These are phyloP conservation scores for Ilyonectria sp. DNA, from an alignment of 2,329 filamentous ascomycete genomes.

Conservation along the genomic window DNA sequence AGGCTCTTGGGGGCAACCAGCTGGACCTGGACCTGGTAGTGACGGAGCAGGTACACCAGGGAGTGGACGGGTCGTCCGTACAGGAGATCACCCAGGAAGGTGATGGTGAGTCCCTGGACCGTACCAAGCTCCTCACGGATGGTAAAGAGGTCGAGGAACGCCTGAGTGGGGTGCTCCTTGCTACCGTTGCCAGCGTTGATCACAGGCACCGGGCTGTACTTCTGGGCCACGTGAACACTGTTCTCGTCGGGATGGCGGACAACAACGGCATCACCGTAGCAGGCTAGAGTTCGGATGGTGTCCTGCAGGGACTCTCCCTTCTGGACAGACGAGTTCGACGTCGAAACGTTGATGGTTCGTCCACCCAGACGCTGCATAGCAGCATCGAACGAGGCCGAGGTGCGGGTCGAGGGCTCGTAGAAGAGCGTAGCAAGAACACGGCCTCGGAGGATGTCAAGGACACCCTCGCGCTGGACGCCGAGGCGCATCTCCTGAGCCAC, in stretches of 20 bases:
- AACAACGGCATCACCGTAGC: conserved; percentile 96
- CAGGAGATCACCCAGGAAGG: conserved; percentile 92
- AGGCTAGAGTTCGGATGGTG: conserved; percentile 91
- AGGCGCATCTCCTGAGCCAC: conserved; percentile 98
- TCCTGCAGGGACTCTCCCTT: conserved; percentile 97
- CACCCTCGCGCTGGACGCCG: conserved; percentile 92
- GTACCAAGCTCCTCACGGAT: conserved; percentile 98
- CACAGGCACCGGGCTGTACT: conserved; percentile 90
- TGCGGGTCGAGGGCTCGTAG: conserved; percentile 97
- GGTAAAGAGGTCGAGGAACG: conserved; percentile 97
- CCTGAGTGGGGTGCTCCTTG: conserved; percentile 96
- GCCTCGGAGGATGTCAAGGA: conserved; percentile 88
- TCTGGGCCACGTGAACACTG: conserved; percentile 85
- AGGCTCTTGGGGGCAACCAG: conserved; percentile 88
- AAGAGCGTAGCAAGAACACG: conserved; percentile 93
- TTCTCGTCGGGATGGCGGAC: conserved; percentile 90
- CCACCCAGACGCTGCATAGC: conserved; percentile 99
- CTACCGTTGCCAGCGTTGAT: conserved; percentile 98
- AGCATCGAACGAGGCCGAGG: conserved; percentile 95
- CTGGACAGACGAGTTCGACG: conserved; percentile 87
- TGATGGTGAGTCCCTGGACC: conserved; percentile 95
- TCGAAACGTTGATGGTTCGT: conserved; percentile 85
- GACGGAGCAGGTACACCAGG: conserved; percentile 90
- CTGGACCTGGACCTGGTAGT: conserved; percentile 96
- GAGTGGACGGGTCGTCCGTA: conserved; percentile 97